Base-by-base conservation (phyloP, 257 asterid genomes). In the Nyctanthes arbortristis region DNA sequence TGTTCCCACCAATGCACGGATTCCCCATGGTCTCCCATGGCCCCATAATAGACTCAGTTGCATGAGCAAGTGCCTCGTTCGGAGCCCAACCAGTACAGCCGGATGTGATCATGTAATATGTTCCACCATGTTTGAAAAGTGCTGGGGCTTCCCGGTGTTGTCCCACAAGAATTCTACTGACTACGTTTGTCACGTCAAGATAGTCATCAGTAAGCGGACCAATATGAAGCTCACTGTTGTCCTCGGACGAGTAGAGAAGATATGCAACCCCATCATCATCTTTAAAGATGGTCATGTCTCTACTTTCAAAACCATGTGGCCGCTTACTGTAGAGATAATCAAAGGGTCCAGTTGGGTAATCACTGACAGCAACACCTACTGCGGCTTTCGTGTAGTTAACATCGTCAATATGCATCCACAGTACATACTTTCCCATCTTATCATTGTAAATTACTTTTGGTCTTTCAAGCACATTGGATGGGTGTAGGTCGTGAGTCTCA, bases 381-480 rank as follows among this genome's bases (percentile, higher is more conserved):
- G 96, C 81, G 73, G 99, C 99, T 80, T 90, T 89, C 22, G 99
- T 95, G 84, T 95, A 95, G 89, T 95, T 95, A 6, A 82, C 63
- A 55, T 95, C 94, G n/a, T 95, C 99, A 1, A 95, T 78, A 82
- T 95, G 99, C 99, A 92, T 95, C 99, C 99, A 95, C 99, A 95
- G 92, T 36, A 92, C 86, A 7, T 86, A 95, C 75, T 85, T 89
- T 16, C 66, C 68, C 0, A 96, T 92, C 64, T 80, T 82, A 29
- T 81, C 89, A 5, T 95, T 89, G 82, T 86, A 87, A 16, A 95
- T 88, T 70, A 95, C 99, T 81, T 95, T 95, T 22, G 99, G 99
- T 81, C 99, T 78, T 82, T 95, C 99, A 7, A 95, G 88, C 49
- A 95, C 96, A 4, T 95, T 95, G 71, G 79, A 82, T 66, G 73